phyloP scores from a whole-genome alignment of 306 rosid species.

The Spatholobus suberectus region DNA sequence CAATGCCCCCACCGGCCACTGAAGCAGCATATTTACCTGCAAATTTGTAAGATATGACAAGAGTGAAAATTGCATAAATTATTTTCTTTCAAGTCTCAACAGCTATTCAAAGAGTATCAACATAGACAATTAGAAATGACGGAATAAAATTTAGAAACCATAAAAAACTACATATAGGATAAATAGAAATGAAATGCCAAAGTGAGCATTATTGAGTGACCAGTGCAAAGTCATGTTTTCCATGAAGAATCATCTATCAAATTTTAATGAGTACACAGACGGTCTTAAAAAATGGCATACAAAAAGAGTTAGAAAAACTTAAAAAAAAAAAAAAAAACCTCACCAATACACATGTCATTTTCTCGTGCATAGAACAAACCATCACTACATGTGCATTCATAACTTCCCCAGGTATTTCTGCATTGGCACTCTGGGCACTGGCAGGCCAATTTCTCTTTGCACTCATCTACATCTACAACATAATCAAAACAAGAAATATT shows the following conservation, averaged over 20 bases:
- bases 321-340: neutral
- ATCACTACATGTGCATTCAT: constrained; percentile 75
- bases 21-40: constrained; percentile 52
- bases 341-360: constrained; percentile 86
- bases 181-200: neutral
- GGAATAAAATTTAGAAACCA: neutral
- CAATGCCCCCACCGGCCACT: constrained; percentile 53
- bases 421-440: constrained; percentile 90
- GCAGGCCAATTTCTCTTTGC: constrained; percentile 80
- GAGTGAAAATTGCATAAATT: neutral
- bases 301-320: constrained; percentile 23
- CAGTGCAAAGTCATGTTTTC: constrained; percentile 18
- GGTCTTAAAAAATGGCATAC: neutral
- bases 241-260: neutral
- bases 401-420: constrained; percentile 92
- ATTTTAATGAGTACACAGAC: neutral
- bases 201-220: neutral
- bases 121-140: neutral
- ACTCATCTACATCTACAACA: constrained; percentile 81
- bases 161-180: neutral
- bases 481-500: constrained; percentile 21
- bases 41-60: constrained; percentile 15
- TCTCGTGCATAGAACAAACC: constrained; percentile 70
- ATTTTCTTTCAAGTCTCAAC: neutral
- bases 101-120: neutral